Evolutionary conservation across 805 yeast species (phyloP), one percentile per base, ranked within the genome.

Genomic region (Pichia cabralensis): DNA sequence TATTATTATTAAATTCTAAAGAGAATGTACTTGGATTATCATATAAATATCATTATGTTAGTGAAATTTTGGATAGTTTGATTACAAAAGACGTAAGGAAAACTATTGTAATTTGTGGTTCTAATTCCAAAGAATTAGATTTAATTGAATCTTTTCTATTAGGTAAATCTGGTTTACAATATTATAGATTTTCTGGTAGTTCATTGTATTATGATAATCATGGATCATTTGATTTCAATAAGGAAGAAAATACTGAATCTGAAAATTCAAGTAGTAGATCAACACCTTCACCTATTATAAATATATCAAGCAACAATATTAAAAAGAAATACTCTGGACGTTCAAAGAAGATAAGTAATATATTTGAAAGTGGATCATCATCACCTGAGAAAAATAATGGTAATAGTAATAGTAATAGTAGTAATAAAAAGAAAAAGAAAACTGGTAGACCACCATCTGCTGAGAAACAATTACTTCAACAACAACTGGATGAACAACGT

Each of bases 131-230:
- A 48, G 92, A 81, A 48, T 52, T 81, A 41, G 94, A 86, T 49
- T 58, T 86, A 30, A 64, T 86, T 6, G 96, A 86, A 53, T 81
- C 88, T 1, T 64, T 80, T 29, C 49, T 85, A 11, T 61, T 80
- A n/a, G 96, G 95, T 2, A 74, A 82, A 47, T 62, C 62, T 24
- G 51, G 49, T 9, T 55, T 83, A 25, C 67, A 69, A 41, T 80
- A 80, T 48, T 68, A 67, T 40, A 69, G 94, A 44, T 69, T 78
- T 45, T 73, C 85, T 17, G 83, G 84, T 12, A 64, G 74, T 1
- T 69, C 78, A 14, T 54, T 79, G 17, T 55, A 54, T 31, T 56
- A 56, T 31, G 57, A 52, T 24, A 52, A 49, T 24, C 57, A 56
- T 35, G 60, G 57, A 1, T 48, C 55, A 0, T 55, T 53, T 33